Conservation (phyloP, 768 basidiomycete species). For the Albatrellus ellisii region DNA sequence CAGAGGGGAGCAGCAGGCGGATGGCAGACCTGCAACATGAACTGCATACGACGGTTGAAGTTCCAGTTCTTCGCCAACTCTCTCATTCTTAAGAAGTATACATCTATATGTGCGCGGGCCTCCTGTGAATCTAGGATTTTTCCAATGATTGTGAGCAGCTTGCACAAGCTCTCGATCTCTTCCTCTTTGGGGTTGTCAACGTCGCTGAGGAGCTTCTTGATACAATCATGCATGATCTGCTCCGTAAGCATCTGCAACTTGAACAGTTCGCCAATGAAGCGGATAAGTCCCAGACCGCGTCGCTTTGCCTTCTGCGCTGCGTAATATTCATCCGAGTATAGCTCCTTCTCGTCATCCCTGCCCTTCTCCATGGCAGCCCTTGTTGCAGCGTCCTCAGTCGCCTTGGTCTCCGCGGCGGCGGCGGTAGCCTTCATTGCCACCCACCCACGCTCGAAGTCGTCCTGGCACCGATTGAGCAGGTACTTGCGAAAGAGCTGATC, state of each 20-base stretch:
- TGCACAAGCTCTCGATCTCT: constrained; percentile 94
- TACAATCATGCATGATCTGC: constrained; percentile 97
- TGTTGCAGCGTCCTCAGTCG: too few species aligned
- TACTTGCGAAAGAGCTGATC: constrained; percentile 96
- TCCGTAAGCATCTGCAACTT: constrained; percentile 98
- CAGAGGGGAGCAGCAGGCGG: not conserved
- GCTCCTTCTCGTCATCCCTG: constrained; percentile 56
- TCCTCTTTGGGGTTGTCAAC: constrained; percentile 95
- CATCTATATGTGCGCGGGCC: constrained; percentile 76
- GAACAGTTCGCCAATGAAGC: constrained; percentile 97
- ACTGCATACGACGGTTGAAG: constrained; percentile 80
- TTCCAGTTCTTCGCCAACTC: constrained; percentile 62
- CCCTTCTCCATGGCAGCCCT: constrained; percentile 31
- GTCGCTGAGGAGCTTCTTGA: constrained; percentile 89
- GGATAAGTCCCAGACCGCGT: constrained; percentile 91
- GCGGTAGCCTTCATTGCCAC: constrained; percentile 77
- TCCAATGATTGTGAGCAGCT: constrained; percentile 84
- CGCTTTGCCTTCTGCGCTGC: constrained; percentile 95
- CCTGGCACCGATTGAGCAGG: constrained; percentile 91
- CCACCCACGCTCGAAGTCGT: constrained; percentile 97
- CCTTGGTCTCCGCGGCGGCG: constrained; percentile 76
- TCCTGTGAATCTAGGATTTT: constrained; percentile 67
- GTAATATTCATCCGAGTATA: constrained; percentile 95
- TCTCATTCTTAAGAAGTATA: constrained; percentile 88
- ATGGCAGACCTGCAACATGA: constrained; percentile 79